Percentiles rank a stretch among this genome's conserved stretches.
phyloP scores from a whole-genome alignment of 2,329 filamentous ascomycete genomes.

The Aspergillus puulaauensis region DNA sequence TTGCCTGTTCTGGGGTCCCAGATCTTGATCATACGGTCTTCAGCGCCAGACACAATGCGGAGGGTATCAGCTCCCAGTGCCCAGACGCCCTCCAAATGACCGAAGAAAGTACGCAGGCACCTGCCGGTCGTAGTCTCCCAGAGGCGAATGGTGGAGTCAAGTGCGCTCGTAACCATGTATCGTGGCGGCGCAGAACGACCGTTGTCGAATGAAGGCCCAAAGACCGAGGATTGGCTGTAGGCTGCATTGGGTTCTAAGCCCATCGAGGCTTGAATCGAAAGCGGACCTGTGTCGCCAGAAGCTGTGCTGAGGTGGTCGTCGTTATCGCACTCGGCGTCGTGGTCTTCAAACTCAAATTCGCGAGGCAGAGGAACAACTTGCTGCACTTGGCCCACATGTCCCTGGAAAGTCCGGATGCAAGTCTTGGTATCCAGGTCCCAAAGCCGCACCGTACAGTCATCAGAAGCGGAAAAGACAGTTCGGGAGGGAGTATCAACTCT shows the following conservation, averaged over 20 bases:
- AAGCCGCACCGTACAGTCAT: conserved; percentile 85
- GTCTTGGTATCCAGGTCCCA: conserved; percentile 87
- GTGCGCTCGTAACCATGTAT: conserved; percentile 89
- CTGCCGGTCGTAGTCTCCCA: conserved; percentile 84
- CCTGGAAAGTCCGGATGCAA: conserved; percentile 75
- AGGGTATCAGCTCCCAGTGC: conserved; percentile 84
- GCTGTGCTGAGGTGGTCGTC: conserved; percentile 47
- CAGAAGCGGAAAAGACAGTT: conserved; percentile 88
- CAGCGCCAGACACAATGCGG: conserved; percentile 81
- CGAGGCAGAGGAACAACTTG: conserved; percentile 80
- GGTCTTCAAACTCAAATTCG: conserved; percentile 86
- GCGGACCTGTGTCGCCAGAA: conserved; percentile 29
- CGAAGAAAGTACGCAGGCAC: conserved; percentile 90
- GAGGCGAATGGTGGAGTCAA: conserved; percentile 87
- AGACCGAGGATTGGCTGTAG: conserved; percentile 51
- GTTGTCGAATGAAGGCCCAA: conserved; percentile 62
- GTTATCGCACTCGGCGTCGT: conserved; percentile 58
- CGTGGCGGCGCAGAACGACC: conserved; percentile 73
- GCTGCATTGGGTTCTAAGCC: conserved; percentile 24
- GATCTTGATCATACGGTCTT: conserved; percentile 92
- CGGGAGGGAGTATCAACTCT: conserved; percentile 78
- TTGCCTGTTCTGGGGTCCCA: conserved; percentile 93
- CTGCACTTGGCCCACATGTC: conserved; percentile 93
- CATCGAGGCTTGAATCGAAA: conserved; percentile 24
- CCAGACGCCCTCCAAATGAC: conserved; percentile 96